Base-by-base conservation (phyloP, 306 rosid genomes). In the Pachyrhizus erosus region DNA sequence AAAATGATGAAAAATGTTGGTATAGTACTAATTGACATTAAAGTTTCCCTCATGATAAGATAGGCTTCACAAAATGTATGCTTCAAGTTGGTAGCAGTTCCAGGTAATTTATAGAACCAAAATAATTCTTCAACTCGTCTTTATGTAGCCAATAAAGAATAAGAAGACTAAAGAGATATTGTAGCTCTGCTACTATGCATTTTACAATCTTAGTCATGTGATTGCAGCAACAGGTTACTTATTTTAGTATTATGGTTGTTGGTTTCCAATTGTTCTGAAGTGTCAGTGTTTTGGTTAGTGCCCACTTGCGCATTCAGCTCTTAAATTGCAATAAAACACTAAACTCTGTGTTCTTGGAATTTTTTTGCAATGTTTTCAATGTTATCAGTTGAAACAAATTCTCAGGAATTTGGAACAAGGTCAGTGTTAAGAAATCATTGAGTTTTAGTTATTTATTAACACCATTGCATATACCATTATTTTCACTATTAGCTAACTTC, bases 1-100 rank as follows among this genome's bases (percentile, higher is more conserved):
- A 77, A 65, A 77, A 85, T 87, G 70, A 85, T 87, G 86, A 85
- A 55, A 65, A 64, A 75, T 61, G 5, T 81, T 68, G 65, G 57
- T 40, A 71, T 52, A 46, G 58, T 81, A 23, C 66, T 77, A 82
- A 71, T 78, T 73, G 77, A 80, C 65, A 70, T 84, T 79, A 81
- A 79, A 72, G 27, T 55, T 66, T 27, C 46, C 80, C 80, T 67
- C 87, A 58, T 75, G 6, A 80, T 51, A 70, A 26, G 52, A 84
- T 45, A 14, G 79, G 49, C 55, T 81, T 80, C 60, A 37, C 77
- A 81, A n/a, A n/a, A 73, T 51, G 34, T 70, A 78, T 80, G 84
- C 52, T 57, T 46, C 75, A 73, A 34, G n/a, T 48, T 48, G 49
- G 24, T 45, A 34, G 45, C 54, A 61, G 26, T 64, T 78, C 45